Evolutionary conservation across 495 filamentous ascomycete genomes (phyloP), one percentile per base, ranked within the genome.

Genomic region (Neurospora sp.): DNA sequence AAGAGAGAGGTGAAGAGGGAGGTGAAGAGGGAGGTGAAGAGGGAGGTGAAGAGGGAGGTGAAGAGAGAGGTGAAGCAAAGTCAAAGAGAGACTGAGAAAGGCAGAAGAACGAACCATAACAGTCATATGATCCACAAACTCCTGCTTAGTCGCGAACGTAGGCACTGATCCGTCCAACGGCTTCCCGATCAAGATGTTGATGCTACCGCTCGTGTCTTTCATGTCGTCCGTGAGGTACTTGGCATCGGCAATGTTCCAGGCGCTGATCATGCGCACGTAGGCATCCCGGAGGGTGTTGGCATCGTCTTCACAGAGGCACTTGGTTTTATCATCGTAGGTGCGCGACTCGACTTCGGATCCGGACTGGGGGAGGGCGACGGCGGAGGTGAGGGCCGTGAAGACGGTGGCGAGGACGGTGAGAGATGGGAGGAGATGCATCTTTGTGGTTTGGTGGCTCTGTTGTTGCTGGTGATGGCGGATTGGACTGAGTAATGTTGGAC

Each of bases 171-270:
- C 53, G n/a, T 79, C 80, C 1, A 79, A 70, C 1, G 79, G 76
- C 20, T 74, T 69, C 10, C 74, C 73, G 10, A 75, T 73, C 3
- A 81, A 69, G 39, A 70, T 75, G 72, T 80, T 80, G 78, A 81
- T 81, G 73, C 72, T 75, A 75, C 79, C 79, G 16, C 76, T 78
- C 3, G 31, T 40, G 70, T 80, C 80, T 53, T 17, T n/a, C 53
- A 81, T 79, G 37, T 70, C 38, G 5, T 75, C 45, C 27, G 75
- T 40, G 8, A 78, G 65, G 72, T 75, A 79, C 61, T 75, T 71
- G 61, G 72, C 75, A 73, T 78, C 73, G 10, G 65, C 73, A n/a
- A 70, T 59, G 45, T 79, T 73, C 78, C 78, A 81, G 8, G 71
- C 42, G 59, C 59, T 73, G 61, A 81, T 68, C 27, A 80, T 78